phyloP scores from a whole-genome alignment of 148 eudicot species.

The Suaeda aralocaspica region DNA sequence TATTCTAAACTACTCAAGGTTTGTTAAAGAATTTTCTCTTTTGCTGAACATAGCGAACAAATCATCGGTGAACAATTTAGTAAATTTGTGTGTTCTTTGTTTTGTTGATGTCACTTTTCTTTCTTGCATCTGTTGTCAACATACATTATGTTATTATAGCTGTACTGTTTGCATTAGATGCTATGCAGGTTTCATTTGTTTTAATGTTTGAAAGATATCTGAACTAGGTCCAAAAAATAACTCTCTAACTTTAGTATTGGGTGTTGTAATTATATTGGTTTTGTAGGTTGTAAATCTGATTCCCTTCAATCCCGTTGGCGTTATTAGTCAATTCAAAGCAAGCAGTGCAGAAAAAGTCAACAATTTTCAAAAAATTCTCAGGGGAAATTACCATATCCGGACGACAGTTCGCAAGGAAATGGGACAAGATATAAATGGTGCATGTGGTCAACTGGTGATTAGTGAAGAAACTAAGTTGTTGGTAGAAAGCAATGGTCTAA shows the following conservation, averaged over 20 bases:
- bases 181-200: background rate
- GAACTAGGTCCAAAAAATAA: background rate
- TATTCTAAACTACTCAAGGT: no score
- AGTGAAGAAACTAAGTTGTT: slow-evolving; percentile 42
- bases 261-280: background rate
- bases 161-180: no score
- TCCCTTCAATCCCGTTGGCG: slow-evolving; percentile 88
- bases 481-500: slow-evolving; percentile 21
- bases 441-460: slow-evolving; percentile 93
- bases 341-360: slow-evolving; percentile 60
- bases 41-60: no score
- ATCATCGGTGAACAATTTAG: no score
- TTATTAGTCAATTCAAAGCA: slow-evolving; percentile 53
- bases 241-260: background rate
- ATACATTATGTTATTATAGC: background rate
- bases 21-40: no score
- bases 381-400: slow-evolving; percentile 60
- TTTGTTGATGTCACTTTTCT: no score
- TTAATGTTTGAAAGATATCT: background rate
- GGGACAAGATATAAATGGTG: slow-evolving; percentile 99
- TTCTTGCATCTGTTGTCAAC: background rate
- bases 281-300: slow-evolving; percentile 82
- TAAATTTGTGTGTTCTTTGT: no score
- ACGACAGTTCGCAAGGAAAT: slow-evolving; percentile 91
- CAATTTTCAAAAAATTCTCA: slow-evolving; percentile 61